Evolutionary conservation across 257 asterid species (phyloP), one percentile per base, ranked within the genome.

Genomic region (Nicotiana tomentosiformis): DNA sequence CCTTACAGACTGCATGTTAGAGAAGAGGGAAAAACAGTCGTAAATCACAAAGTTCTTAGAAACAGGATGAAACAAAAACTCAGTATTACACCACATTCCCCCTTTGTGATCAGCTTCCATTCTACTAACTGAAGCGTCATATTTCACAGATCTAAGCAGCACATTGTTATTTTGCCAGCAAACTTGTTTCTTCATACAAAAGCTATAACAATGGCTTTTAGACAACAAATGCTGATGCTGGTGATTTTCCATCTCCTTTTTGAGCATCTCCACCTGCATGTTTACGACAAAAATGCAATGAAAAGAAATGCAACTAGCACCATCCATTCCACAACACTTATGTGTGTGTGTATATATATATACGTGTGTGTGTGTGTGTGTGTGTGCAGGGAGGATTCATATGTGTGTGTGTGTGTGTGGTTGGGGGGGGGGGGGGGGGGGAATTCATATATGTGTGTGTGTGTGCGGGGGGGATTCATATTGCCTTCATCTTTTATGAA

Each of bases 141-240:
- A 74, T 15, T 51, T 29, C 26, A 2, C 80, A 72, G 1, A 46
- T 46, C 61, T 46, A 1, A 72, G 79, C 1, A 35, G 61, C 61
- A 2, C 17, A 10, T 46, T 72, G 79, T 72, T 72, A 72, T 72
- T 46, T 46, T 72, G 8, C 23, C 39, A 46, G 37, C 4, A 76
- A 76, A 8, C 17, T 49, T 51, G 46, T 23, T 51, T 51, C 80
- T 17, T 51, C 46, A 51, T 51, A 4, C 51, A 8, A 64, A 51
- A 76, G 16, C 46, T 51, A 26, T n/a, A 49, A 12, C 78, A 72
- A 7, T 7, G 32, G 8, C 85, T 82, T 82, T 87, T 82, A 92
- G 86, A 93, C 83, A 77, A 91, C 67, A 87, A 93, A 77, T 81
- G 69, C 84, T 2, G 90, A 69, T 46, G 85, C 87, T 35, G 91